These are phyloP conservation scores for Nevesoporus exiguus DNA, from an alignment of 768 basidiomycete genomes.

Conservation along the genomic window DNA sequence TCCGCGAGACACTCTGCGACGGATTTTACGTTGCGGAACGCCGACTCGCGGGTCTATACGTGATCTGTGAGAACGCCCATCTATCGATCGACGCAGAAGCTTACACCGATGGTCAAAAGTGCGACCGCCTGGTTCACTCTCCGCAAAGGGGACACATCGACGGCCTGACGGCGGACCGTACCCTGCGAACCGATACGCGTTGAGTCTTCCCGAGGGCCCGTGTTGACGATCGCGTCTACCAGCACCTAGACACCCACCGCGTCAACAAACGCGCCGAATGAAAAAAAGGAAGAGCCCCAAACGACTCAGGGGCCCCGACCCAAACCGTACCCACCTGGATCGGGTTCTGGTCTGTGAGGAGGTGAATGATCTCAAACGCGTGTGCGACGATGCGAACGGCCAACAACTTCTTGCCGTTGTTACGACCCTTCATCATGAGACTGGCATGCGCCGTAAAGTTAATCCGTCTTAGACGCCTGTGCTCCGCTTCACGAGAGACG, in stretches of 20 bases:
- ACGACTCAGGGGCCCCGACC: background rate
- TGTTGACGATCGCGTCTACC: conserved; percentile 99
- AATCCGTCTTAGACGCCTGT: background rate
- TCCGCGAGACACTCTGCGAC: conserved; percentile 99
- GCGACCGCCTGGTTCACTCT: conserved; percentile 97
- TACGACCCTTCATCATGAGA: conserved; percentile 99
- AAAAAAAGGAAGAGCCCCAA: too few relatives aligned
- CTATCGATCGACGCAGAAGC: conserved; percentile 28
- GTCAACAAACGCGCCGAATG: background rate
- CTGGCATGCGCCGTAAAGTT: conserved; percentile 35
- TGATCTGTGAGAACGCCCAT: background rate
- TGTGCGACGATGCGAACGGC: conserved; percentile 99
- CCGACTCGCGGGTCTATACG: conserved; percentile 91
- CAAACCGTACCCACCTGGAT: conserved; percentile 69
- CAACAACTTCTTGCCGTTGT: conserved; percentile 99
- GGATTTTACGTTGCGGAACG: conserved; percentile 99
- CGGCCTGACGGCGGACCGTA: conserved; percentile 98
- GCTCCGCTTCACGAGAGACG: background rate
- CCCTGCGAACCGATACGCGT: conserved; percentile 99
- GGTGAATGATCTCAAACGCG: conserved; percentile 99
- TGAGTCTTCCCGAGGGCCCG: conserved; percentile 98
- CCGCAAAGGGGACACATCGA: conserved; percentile 97
- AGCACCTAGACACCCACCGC: conserved; percentile 54
- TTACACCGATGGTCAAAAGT: conserved; percentile 92
- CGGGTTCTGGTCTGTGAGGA: conserved; percentile 99